Conservation (phyloP, 2,329 filamentous ascomycete species). For the Bisporella sp. region DNA sequence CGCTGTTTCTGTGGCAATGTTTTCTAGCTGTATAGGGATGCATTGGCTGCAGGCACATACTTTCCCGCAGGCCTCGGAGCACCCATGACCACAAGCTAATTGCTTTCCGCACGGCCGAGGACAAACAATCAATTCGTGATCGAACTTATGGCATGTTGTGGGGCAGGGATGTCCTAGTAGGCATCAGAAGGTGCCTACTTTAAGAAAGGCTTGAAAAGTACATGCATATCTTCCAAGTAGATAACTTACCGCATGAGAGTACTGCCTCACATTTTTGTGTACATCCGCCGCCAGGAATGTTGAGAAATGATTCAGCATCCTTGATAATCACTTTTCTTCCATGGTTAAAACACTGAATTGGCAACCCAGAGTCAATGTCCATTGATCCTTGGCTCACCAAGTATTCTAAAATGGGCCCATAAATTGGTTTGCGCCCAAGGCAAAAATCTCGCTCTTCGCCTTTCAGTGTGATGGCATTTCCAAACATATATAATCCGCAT, state of each 20-base stretch:
- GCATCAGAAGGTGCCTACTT: too few species aligned
- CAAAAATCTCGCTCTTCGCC: conserved; percentile 7
- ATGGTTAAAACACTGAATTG: conserved; percentile 59
- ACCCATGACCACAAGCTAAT: conserved; percentile 24
- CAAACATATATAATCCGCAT: conserved; percentile 78
- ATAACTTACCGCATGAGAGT: conserved; percentile 17
- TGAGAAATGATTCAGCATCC: conserved; percentile 45
- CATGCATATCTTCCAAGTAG: too few species aligned
- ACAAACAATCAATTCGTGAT: conserved; percentile 20
- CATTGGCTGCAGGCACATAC: not conserved
- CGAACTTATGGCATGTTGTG: conserved; percentile 22
- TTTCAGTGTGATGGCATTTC: conserved; percentile 52
- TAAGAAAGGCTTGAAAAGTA: too few species aligned
- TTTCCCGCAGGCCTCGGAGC: conserved; percentile 14
- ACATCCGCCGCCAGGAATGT: conserved; percentile 46
- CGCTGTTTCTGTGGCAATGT: not conserved
- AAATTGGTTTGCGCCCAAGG: conserved; percentile 16
- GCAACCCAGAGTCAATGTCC: conserved; percentile 39
- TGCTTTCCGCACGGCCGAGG: conserved; percentile 14
- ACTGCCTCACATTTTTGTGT: conserved; percentile 34
- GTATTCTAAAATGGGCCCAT: conserved; percentile 27
- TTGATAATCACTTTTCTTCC: conserved; percentile 41
- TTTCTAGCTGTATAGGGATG: not conserved
- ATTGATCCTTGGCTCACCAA: conserved; percentile 34
- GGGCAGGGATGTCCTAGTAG: conserved; percentile 17